phyloP scores from a whole-genome alignment of 257 asterid genomes.

The Gentiana dahurica region DNA sequence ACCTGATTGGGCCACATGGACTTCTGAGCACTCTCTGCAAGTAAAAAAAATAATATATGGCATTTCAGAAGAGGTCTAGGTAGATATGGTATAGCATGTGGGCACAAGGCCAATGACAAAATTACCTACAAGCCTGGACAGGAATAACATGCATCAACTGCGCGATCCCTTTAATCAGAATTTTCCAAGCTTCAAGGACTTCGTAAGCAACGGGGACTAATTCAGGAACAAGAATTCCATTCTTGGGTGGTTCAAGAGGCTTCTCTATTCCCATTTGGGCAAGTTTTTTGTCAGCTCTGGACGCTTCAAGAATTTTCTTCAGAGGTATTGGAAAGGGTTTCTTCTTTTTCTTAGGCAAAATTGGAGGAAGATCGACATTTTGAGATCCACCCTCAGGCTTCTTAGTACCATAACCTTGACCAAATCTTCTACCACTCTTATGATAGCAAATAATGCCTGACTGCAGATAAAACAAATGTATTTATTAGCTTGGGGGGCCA shows the following conservation, averaged over 20 bases:
- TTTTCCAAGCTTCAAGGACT: conserved; percentile 74
- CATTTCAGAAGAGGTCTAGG: conserved; percentile 1
- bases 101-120: not conserved
- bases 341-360: conserved; percentile 69
- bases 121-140: conserved; percentile 89
- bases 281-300: conserved; percentile 74
- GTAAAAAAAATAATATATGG: not conserved
- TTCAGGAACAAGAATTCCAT: conserved; percentile 57
- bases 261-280: conserved; percentile 88
- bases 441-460: conserved; percentile 17
- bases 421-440: conserved; percentile 28
- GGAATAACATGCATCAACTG: conserved; percentile 64
- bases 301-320: conserved; percentile 56
- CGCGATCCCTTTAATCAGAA: conserved; percentile 62
- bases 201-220: conserved; percentile 70
- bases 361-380: conserved; percentile 70
- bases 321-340: conserved; percentile 82
- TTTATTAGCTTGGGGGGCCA: conserved; percentile 14
- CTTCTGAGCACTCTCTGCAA: conserved; percentile 80
- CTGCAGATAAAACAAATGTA: conserved; percentile 35
- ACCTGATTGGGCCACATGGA: conserved; percentile 61
- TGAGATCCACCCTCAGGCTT: conserved; percentile 40
- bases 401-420: conserved; percentile 23
- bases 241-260: conserved; percentile 76
- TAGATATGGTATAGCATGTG: too few species aligned